A percentile compares a stretch with the other conserved stretches of the same genome.
phyloP scores from a whole-genome alignment of 768 basidiomycete species.

The Collybia nuda region DNA sequence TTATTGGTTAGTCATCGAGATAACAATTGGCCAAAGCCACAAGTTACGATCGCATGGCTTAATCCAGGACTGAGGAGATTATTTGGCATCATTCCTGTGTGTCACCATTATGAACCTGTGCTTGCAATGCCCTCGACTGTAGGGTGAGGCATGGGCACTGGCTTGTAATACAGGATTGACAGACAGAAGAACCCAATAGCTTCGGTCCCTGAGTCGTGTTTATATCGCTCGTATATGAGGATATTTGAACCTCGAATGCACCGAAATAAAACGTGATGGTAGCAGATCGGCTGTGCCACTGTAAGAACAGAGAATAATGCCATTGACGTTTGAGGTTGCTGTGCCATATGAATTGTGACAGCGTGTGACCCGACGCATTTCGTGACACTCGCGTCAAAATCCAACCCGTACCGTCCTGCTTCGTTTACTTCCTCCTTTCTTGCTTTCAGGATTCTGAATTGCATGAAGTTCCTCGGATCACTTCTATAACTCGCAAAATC shows the following conservation, averaged over 20 bases:
- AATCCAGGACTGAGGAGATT: too few species aligned
- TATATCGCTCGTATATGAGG: not conserved
- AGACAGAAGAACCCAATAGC: too few species aligned
- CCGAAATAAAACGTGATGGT: not conserved
- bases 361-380: conserved; percentile 23
- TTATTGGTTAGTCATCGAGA: conserved; percentile 8
- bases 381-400: conserved; percentile 25
- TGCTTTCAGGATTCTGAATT: not conserved
- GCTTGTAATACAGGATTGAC: too few species aligned
- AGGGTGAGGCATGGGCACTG: too few species aligned
- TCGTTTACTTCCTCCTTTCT: not conserved
- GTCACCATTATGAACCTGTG: too few species aligned
- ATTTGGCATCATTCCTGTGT: too few species aligned
- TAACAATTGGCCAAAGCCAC: too few species aligned
- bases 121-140: too few species aligned
- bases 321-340: too few species aligned
- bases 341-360: conserved; percentile 7
- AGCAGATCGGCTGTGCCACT: not conserved
- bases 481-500: not conserved
- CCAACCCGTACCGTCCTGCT: not conserved
- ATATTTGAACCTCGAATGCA: not conserved
- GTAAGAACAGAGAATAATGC: not conserved
- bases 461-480: not conserved
- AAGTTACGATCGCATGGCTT: too few species aligned
- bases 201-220: not conserved